A percentile compares a stretch with the other conserved stretches of the same genome.
These are phyloP conservation scores for Leersia perrieri DNA, from an alignment of 176 grass and related monocot species.

Conservation along the genomic window DNA sequence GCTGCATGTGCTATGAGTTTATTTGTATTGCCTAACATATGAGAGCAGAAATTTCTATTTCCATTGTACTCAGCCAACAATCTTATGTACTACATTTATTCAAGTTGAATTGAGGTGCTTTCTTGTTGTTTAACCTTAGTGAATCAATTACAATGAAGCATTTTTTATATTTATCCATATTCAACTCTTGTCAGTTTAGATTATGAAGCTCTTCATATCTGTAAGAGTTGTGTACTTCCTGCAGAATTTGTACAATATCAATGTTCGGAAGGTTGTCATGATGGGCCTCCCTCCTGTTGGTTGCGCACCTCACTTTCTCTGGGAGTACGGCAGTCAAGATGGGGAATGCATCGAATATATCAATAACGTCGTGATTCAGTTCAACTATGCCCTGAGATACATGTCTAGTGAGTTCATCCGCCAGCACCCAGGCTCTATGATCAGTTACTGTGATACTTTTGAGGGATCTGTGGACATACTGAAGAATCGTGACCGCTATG, in stretches of 20 bases:
- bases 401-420: conserved; percentile 58
- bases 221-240: background rate
- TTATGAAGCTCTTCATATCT: background rate
- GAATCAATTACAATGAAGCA: background rate
- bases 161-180: conserved; percentile 14
- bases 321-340: conserved; percentile 62
- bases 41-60: background rate
- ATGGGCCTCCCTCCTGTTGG: conserved; percentile 79
- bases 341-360: conserved; percentile 71
- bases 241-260: conserved; percentile 77
- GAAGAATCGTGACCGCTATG: conserved; percentile 54
- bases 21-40: background rate
- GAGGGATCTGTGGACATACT: conserved; percentile 80
- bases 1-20: background rate
- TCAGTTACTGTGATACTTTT: conserved; percentile 73
- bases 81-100: background rate
- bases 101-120: background rate
- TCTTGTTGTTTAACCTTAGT: background rate
- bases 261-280: conserved; percentile 57
- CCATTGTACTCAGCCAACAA: background rate
- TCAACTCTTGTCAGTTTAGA: background rate
- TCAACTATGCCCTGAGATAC: conserved; percentile 69
- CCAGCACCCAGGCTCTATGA: conserved; percentile 55
- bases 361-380: conserved; percentile 65
- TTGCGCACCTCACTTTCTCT: conserved; percentile 76